phyloP scores from a whole-genome alignment of 2,329 filamentous ascomycete genomes.

The Alternaria conjuncta region DNA sequence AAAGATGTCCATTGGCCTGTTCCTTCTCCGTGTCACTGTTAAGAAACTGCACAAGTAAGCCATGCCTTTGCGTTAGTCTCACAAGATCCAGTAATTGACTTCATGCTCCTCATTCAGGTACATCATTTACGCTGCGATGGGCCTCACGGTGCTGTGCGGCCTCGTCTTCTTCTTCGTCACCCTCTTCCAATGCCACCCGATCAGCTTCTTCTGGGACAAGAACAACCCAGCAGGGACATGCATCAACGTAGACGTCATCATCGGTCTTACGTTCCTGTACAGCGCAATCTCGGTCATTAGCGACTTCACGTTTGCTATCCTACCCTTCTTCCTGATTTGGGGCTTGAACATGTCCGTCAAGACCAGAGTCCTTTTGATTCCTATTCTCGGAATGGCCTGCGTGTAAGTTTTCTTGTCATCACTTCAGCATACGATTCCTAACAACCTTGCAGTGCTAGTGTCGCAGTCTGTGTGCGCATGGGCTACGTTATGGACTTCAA shows the following conservation, averaged over 20 bases:
- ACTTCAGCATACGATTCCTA: not conserved
- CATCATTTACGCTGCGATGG: slow-evolving; percentile 49
- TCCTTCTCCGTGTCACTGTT: slow-evolving; percentile 44
- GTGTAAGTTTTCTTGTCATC: slow-evolving; percentile 48
- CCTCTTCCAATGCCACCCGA: slow-evolving; percentile 58
- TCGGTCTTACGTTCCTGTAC: slow-evolving; percentile 55
- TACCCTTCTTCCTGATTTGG: slow-evolving; percentile 61
- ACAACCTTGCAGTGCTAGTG: slow-evolving; percentile 34
- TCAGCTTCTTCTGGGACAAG: slow-evolving; percentile 58
- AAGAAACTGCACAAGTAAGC: slow-evolving; percentile 27
- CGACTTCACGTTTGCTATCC: slow-evolving; percentile 58
- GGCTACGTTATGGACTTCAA: slow-evolving; percentile 46
- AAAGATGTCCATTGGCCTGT: slow-evolving; percentile 45
- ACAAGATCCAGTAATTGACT: not conserved
- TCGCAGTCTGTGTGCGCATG: slow-evolving; percentile 45
- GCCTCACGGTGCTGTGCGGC: slow-evolving; percentile 45
- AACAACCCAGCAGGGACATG: slow-evolving; percentile 50
- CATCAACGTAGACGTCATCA: slow-evolving; percentile 50
- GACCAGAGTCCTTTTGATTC: slow-evolving; percentile 56
- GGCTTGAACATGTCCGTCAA: slow-evolving; percentile 56
- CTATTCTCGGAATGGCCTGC: slow-evolving; percentile 59
- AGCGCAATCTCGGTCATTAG: slow-evolving; percentile 54
- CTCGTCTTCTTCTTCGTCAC: slow-evolving; percentile 56
- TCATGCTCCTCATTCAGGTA: slow-evolving; percentile 3
- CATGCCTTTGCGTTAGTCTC: not conserved